Evolutionary conservation across 345 rosid genomes (phyloP), one percentile per base, ranked within the genome.

Genomic region (Salix arbutifolia): DNA sequence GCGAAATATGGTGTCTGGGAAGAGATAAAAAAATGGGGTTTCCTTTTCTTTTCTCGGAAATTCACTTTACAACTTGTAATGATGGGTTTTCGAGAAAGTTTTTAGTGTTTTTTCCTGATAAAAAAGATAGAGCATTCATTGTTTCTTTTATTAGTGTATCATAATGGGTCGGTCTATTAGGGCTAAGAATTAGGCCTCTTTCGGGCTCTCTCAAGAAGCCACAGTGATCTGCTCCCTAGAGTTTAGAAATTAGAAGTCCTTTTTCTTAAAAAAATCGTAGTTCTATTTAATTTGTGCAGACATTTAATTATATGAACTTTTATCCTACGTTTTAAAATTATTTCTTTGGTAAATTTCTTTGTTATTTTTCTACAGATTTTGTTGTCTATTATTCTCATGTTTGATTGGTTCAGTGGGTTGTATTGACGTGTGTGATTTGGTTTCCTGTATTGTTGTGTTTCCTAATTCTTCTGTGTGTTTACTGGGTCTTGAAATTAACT

Each of bases 161-260:
- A 85, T 88, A 70, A 83, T 82, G 82, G 74, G 85, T 78, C 83
- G 74, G 85, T 78, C 83, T 85, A 81, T 64, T 23, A 28, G 81
- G 72, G 85, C 84, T 87, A 76, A 62, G 67, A 74, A 61, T 81
- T 83, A 65, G 77, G 73, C 70, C 74, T 80, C 72, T 76, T 78
- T 74, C 58, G 30, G 67, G 42, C 67, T 75, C 40, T 56, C 68
- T 74, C 62, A 40, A 67, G 46, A 12, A 19, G 40, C 60, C 72
- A 21, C 38, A 77, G 26, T 82, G 50, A 76, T 75, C 82, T 74
- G 73, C 75, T 80, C 48, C 28, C 62, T 33, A 26, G 28, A 70
- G 65, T 70, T 69, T 35, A 6, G 23, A 33, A 28, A 17, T 53
- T 40, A 40, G 17, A 76, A 53, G 6, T 44, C 10, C 8, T 3